phyloP scores from a whole-genome alignment of 2,329 filamentous ascomycete species.

The Berkeleyomyces basicola region DNA sequence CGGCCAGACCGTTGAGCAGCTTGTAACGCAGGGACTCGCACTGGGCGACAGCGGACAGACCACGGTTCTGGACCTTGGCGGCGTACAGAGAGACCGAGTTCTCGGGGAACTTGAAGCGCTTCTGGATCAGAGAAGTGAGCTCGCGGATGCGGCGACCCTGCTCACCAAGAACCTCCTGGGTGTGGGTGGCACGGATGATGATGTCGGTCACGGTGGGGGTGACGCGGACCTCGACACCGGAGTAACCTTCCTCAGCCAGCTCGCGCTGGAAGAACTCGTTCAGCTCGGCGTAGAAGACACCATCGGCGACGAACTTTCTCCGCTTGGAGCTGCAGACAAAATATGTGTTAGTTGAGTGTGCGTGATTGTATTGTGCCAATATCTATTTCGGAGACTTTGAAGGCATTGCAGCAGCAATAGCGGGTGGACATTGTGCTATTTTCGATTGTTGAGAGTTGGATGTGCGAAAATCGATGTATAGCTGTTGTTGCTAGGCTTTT shows the following conservation, averaged over 20 bases:
- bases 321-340: conserved; percentile 55
- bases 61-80: conserved; percentile 99
- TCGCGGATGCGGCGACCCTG: conserved; percentile 99
- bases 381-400: neutral
- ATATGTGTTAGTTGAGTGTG: conserved; percentile 9
- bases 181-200: conserved; percentile 99
- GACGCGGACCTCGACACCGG: conserved; percentile 98
- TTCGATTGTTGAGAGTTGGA: neutral
- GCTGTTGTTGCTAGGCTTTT: neutral
- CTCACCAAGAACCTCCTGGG: conserved; percentile 99
- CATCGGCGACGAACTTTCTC: conserved; percentile 92
- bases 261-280: conserved; percentile 99
- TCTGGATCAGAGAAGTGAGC: conserved; percentile 99
- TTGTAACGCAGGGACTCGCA: conserved; percentile 99
- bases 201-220: conserved; percentile 99
- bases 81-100: conserved; percentile 99
- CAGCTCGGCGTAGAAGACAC: conserved; percentile 99
- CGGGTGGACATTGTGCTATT: neutral
- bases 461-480: neutral
- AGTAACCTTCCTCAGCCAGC: conserved; percentile 99
- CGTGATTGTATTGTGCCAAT: neutral
- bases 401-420: neutral
- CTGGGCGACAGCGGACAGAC: conserved; percentile 98
- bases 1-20: conserved; percentile 97
- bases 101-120: conserved; percentile 99